Percentiles rank a stretch among this genome's conserved stretches.
phyloP scores from a whole-genome alignment of 2,329 filamentous ascomycete species.

The Trichoderma sp. region DNA sequence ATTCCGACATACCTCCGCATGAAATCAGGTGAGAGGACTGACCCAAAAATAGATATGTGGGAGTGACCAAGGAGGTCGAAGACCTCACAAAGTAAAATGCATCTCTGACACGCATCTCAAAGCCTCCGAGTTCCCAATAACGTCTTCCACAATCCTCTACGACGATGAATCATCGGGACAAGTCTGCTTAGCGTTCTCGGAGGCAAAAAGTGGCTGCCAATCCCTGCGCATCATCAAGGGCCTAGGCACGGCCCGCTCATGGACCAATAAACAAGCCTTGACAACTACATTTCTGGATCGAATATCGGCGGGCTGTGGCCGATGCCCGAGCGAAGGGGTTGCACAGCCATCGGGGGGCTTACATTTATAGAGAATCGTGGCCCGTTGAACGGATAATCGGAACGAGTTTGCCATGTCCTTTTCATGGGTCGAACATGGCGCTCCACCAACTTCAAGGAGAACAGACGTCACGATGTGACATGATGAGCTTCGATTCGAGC shows the following conservation, averaged over 20 bases:
- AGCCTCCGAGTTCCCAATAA: neutral
- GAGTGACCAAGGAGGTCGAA: neutral
- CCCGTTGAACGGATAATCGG: constrained; percentile 25
- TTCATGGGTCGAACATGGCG: neutral
- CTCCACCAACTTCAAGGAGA: constrained; percentile 11
- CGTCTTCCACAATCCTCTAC: neutral
- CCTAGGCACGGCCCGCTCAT: constrained; percentile 18
- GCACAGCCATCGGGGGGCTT: neutral
- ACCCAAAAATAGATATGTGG: neutral
- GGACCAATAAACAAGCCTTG: constrained; percentile 13
- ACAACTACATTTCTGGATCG: neutral
- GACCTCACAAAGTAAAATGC: neutral
- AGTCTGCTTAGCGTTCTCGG: constrained; percentile 14
- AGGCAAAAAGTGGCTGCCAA: constrained; percentile 25
- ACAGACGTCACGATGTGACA: constrained; percentile 23
- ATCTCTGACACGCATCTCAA: neutral
- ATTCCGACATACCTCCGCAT: constrained; percentile 18
- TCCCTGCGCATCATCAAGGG: constrained; percentile 3
- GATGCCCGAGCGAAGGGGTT: neutral
- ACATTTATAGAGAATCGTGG: constrained; percentile 16
- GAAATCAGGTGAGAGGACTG: neutral
- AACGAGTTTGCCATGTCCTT: constrained; percentile 12
- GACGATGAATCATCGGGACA: neutral
- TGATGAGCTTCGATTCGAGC: constrained; percentile 5
- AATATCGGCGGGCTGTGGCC: neutral